Conservation (phyloP, 108 stramenopile genomes). For the Cyclotella atomus region DNA sequence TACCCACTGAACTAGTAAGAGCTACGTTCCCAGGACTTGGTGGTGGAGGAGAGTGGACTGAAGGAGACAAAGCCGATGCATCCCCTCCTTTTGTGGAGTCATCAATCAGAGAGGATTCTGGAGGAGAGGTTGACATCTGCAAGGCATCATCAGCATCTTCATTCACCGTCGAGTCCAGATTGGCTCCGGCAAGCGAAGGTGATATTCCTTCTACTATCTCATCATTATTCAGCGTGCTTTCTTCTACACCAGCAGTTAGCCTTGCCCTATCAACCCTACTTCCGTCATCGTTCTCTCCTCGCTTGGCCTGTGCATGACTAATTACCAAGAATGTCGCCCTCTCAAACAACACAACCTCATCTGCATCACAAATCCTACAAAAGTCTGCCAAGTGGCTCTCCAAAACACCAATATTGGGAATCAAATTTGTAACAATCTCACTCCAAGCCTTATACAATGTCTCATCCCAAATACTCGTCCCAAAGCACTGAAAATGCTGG, state of each 20-base stretch:
- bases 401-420: slow-evolving; percentile 95
- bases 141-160: slow-evolving; percentile 2
- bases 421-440: slow-evolving; percentile 96
- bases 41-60: neutral
- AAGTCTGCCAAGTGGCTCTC: slow-evolving; percentile 93
- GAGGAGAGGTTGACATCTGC: slow-evolving; percentile 41
- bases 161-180: neutral
- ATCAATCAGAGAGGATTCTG: slow-evolving; percentile 21
- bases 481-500: slow-evolving; percentile 87
- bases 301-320: slow-evolving; percentile 73
- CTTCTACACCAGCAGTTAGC: slow-evolving; percentile 13
- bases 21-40: neutral
- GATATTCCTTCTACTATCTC: neutral
- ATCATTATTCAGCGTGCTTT: neutral
- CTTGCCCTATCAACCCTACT: slow-evolving; percentile 1
- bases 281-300: slow-evolving; percentile 16
- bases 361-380: slow-evolving; percentile 94
- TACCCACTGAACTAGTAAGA: too few species aligned
- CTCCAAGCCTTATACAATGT: slow-evolving; percentile 98
- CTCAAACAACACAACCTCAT: slow-evolving; percentile 99
- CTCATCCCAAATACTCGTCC: slow-evolving; percentile 99
- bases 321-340: slow-evolving; percentile 98
- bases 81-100: slow-evolving; percentile 16
- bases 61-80: slow-evolving; percentile 3
- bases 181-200: neutral